Conservation (phyloP, 352 stramenopile species). For the Pilasporangium apinafurcum region DNA sequence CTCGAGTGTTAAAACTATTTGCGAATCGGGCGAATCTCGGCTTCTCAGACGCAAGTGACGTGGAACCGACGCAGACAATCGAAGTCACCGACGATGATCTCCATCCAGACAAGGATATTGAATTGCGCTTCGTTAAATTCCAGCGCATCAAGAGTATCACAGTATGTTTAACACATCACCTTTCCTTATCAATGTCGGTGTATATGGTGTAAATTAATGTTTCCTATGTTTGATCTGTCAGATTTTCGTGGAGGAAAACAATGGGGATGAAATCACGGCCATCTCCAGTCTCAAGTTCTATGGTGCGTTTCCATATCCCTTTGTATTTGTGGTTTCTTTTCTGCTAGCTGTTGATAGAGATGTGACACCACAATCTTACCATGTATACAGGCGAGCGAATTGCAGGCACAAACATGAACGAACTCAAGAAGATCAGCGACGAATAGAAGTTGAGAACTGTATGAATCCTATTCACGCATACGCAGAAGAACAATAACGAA, state of each 20-base stretch:
- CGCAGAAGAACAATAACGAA: neutral
- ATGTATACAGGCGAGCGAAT: slow-evolving; percentile 43
- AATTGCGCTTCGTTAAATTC: slow-evolving; percentile 82
- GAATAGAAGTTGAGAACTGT: slow-evolving; percentile 27
- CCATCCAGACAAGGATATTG: slow-evolving; percentile 45
- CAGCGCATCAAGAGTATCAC: slow-evolving; percentile 71
- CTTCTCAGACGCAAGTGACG: slow-evolving; percentile 63
- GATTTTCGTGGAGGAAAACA: slow-evolving; percentile 78
- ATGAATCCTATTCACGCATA: neutral
- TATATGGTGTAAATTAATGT: neutral
- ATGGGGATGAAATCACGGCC: slow-evolving; percentile 50
- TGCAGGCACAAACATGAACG: slow-evolving; percentile 81
- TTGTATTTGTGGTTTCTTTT: neutral
- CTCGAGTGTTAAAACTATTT: slow-evolving; percentile 61
- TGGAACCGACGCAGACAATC: slow-evolving; percentile 69
- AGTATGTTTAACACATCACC: slow-evolving; percentile 2
- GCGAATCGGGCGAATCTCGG: slow-evolving; percentile 67
- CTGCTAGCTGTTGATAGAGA: too few relatives aligned
- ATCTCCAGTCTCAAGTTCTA: slow-evolving; percentile 67
- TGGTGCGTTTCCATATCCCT: slow-evolving; percentile 17
- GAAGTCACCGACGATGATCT: slow-evolving; percentile 51
- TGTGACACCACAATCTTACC: too few relatives aligned
- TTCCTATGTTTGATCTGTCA: slow-evolving; percentile 2
- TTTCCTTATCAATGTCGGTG: neutral
- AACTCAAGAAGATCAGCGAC: slow-evolving; percentile 78